phyloP scores from a whole-genome alignment of 1,284 basidiomycete species.

The Ganoderma leucocontextum region DNA sequence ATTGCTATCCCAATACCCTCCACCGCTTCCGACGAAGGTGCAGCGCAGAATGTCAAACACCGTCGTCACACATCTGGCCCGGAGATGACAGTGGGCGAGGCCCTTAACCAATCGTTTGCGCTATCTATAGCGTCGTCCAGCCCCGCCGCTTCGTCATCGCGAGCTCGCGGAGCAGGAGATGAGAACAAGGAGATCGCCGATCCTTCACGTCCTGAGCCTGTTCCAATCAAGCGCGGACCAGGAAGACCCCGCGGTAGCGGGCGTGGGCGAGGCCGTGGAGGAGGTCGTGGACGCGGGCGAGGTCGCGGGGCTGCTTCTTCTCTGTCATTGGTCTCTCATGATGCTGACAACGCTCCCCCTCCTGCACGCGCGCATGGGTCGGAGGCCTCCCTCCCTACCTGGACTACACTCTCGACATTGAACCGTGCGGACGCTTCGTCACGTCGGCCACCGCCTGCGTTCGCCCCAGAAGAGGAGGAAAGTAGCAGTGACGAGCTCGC shows the following conservation, averaged over 20 bases:
- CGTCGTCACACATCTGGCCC: neutral
- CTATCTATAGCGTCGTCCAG: neutral
- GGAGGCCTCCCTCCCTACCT: neutral
- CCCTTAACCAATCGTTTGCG: slow-evolving; percentile 22
- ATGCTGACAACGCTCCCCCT: neutral
- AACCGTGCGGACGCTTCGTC: neutral
- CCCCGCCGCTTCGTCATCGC: neutral
- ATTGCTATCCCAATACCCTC: slow-evolving; percentile 23
- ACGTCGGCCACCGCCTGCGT: neutral
- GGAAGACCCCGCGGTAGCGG: slow-evolving; percentile 17
- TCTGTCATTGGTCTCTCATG: slow-evolving; percentile 11
- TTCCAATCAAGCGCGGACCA: slow-evolving; percentile 11
- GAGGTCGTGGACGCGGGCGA: slow-evolving; percentile 8
- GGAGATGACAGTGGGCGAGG: slow-evolving; percentile 16
- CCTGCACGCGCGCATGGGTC: neutral
- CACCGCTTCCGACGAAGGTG: slow-evolving; percentile 16
- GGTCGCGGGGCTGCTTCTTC: slow-evolving; percentile 9
- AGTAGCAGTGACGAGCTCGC: slow-evolving; percentile 1
- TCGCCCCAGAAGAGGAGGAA: slow-evolving; percentile 1
- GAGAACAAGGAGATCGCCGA: neutral
- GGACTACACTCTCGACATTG: neutral
- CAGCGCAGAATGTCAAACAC: too few species aligned
- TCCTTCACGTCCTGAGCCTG: neutral
- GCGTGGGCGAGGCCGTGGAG: neutral
- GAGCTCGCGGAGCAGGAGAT: neutral